Evolutionary conservation across 2,329 filamentous ascomycete species (phyloP), one percentile per base, ranked within the genome.

Genomic region (Hysterium pulicare): DNA sequence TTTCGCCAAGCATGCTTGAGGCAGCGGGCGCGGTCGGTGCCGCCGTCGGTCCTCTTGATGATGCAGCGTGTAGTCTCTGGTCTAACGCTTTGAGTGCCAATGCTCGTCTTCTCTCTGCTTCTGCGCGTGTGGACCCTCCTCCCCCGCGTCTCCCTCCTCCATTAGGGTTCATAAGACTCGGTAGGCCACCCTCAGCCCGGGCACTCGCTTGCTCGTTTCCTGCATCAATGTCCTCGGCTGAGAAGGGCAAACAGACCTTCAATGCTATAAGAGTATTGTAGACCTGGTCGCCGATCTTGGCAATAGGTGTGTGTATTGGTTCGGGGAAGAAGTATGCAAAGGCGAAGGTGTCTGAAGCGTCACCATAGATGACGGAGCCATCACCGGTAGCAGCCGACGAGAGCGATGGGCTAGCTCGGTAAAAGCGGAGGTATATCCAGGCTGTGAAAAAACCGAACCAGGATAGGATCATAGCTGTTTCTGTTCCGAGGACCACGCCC

Each of bases 371-470:
- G 7, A 73, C 71, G 6, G 69, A 65, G 4, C 62, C 69, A 40
- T 75, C 73, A 37, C 74, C 74, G 6, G 76, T 80, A 4, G 73
- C 72, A 2, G 75, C 71, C 1, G 75, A 75, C 0, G 77, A 75
- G 4, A 76, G 67, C 46, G 75, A 79, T n/a, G 72, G 77, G 45
- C 84, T 79, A 42, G 76, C 71, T 71, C 95, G 95, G 75, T 88
- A 96, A 75, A 97, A 98, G 53, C 93, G 88, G 15, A 98, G 82
- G 68, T 97, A 97, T 33, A 87, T 88, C 91, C 91, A 98, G 66
- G 88, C 90, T 9, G 84, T 84, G 47, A 96, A 66, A 66, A 98
- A 86, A 45, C 89, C 90, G 54, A 86, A 84, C 66, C 87, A 74
- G 40, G 87, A 82, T 46, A 96, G 79, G 62, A 94, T 81, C 51